These are phyloP conservation scores for Uromyces viciae-fabae DNA, from an alignment of 1,284 basidiomycete species.

Conservation along the genomic window DNA sequence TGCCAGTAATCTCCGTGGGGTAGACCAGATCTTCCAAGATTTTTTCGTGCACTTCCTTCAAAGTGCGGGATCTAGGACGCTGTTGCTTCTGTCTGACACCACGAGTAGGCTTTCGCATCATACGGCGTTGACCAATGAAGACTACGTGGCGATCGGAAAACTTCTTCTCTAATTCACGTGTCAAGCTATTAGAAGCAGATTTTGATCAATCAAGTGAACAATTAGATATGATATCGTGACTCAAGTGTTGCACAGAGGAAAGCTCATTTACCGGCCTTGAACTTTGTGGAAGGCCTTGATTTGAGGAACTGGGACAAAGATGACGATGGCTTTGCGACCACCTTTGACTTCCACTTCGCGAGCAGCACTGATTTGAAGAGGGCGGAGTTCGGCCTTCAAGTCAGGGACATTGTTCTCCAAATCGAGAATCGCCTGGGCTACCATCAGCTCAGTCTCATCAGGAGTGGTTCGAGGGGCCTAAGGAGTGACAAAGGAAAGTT, in stretches of 20 bases:
- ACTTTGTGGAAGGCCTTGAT: conserved; percentile 99
- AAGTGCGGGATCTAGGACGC: conserved; percentile 91
- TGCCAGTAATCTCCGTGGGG: conserved; percentile 98
- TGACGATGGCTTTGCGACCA: conserved; percentile 91
- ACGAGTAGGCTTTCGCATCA: conserved; percentile 95
- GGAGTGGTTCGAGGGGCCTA: conserved; percentile 73
- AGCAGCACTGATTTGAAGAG: conserved; percentile 94
- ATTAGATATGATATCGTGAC: conserved; percentile 53
- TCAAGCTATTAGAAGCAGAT: conserved; percentile 66
- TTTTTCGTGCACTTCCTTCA: conserved; percentile 95
- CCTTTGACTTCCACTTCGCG: conserved; percentile 99
- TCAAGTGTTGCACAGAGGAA: too few relatives aligned
- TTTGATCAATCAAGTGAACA: not conserved
- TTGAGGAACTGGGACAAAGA: conserved; percentile 97
- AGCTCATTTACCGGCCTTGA: conserved; percentile 74
- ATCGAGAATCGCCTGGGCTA: conserved; percentile 95
- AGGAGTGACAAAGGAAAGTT: not conserved
- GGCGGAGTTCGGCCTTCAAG: conserved; percentile 91
- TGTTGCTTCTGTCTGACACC: conserved; percentile 90
- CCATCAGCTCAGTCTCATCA: conserved; percentile 83
- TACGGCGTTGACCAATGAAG: conserved; percentile 96
- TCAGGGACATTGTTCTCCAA: conserved; percentile 97
- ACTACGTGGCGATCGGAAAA: conserved; percentile 98
- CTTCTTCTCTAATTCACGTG: conserved; percentile 99
- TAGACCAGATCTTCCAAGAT: conserved; percentile 98